Conservation (phyloP, 768 basidiomycete species). For the Naganishia vishniacii region DNA sequence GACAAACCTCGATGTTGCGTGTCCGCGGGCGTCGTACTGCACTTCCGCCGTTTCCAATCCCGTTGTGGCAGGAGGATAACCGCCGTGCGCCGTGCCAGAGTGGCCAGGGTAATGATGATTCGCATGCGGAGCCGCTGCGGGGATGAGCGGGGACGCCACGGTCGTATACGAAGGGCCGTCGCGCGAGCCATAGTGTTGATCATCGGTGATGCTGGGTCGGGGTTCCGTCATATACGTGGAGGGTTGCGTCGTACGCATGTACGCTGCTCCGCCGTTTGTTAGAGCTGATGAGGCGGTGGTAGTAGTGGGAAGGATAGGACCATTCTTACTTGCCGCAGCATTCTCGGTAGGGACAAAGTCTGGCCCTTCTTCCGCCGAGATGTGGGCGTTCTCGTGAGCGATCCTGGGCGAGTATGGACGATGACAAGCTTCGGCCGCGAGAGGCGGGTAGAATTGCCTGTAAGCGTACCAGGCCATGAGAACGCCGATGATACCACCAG, state of each 20-base stretch:
- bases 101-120: constrained; percentile 4
- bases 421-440: constrained; percentile 24
- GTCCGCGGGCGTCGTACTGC: neutral
- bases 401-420: constrained; percentile 28
- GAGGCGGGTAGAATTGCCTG: constrained; percentile 42
- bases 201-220: constrained; percentile 3
- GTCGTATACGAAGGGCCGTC: neutral
- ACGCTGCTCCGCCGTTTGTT: neutral
- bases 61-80: neutral
- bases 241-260: constrained; percentile 8
- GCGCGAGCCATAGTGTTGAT: neutral
- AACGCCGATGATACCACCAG: constrained; percentile 41
- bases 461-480: constrained; percentile 40
- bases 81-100: neutral
- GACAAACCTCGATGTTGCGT: neutral
- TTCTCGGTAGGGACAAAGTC: neutral
- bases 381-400: constrained; percentile 24
- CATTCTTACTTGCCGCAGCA: neutral
- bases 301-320: neutral
- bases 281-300: neutral
- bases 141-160: neutral
- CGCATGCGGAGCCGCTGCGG: constrained; percentile 9
- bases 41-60: neutral
- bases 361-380: constrained; percentile 2
- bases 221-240: neutral